Base-by-base conservation (phyloP, 345 rosid genomes). In the Hibiscus trionum region DNA sequence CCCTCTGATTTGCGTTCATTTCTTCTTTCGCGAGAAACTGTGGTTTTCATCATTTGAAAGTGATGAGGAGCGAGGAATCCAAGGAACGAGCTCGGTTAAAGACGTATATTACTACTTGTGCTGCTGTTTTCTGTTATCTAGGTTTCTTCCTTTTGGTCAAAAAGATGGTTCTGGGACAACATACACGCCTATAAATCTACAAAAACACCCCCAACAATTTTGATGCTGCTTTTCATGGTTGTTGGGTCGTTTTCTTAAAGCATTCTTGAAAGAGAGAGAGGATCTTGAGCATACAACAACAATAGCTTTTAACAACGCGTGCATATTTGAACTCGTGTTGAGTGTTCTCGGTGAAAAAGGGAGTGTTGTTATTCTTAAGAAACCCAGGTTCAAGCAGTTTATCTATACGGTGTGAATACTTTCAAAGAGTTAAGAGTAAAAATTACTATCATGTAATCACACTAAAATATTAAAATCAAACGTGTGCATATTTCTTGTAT, bases 31-130 rank as follows among this genome's bases (percentile, higher is more conserved):
- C 11, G 44, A 39, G 44, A 39, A 39, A 39, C 44, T 39, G 44
- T 39, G 8, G 44, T 11, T 39, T 39, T 49, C 58, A 19, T 83
- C 84, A 83, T 81, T 81, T 78, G 79, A 76, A 81, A 82, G 86
- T 79, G 75, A 86, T 78, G 67, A 63, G 59, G 79, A 81, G 76
- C 76, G 84, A 76, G 77, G 86, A 88, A 84, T 84, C 88, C 86
- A 24, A 86, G 84, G 82, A 70, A 12, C 11, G 33, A 24, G 61
- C 15, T 24, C 2, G 11, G 33, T 7, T 10, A 11, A 26, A 57
- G 61, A 21, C 24, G 31, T 24, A 24, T 57, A 57, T 12, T 60
- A 70, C 64, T 29, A 73, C 77, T 72, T 75, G 77, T 61, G 72
- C 39, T 77, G 68, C 50, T 39, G 74, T 59, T 37, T 66, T 75